Base-by-base conservation (phyloP, 2,329 filamentous ascomycete species). In the Epichloe uncinata region DNA sequence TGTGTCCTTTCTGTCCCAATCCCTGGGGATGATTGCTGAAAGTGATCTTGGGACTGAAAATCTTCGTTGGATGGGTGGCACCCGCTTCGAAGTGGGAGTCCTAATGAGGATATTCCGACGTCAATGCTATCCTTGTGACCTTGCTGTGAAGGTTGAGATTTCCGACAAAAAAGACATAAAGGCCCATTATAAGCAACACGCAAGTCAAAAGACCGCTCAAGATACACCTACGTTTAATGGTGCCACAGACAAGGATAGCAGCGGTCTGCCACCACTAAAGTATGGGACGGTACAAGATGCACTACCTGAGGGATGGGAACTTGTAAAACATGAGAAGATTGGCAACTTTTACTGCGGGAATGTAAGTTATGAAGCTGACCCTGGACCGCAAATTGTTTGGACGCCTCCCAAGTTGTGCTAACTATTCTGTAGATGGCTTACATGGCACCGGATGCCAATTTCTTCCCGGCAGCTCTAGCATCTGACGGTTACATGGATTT, bases 291-390 rank as follows among this genome's bases (percentile, higher is more conserved):
- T 93, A 52, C 78, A 80, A 47, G 87, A 94, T 57, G 74, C 83
- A 15, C 64, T 97, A 0, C 90, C 89, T 0, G 69, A 77, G 2
- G 84, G 79, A 43, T 98, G 93, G 89, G 75, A 85, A 53, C 69
- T 84, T 18, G 69, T 85, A 3, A 79, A 85, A 0, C 78, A 85
- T 54, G 81, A 93, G 54, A 87, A 84, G 33, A 72, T 98, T 50
- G 89, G 89, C 44, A 96, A 87, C 60, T 95, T 98, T 64, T 97
- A 94, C 67, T 86, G 84, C 34, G 93, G 93, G 54, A 98, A 96
- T 64, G 81, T 83, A 62, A 69, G 79, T 38, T 18, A 18, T 35
- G n/a, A n/a, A 5, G 30, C 8, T 15, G 18, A 35, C 5, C 22
- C n/a, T 15, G 2, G 15, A 43, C 26, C 15, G 15, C n/a, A 11